These are phyloP conservation scores for Claviceps fusiformis DNA, from an alignment of 2,329 filamentous ascomycete genomes.

Conservation along the genomic window DNA sequence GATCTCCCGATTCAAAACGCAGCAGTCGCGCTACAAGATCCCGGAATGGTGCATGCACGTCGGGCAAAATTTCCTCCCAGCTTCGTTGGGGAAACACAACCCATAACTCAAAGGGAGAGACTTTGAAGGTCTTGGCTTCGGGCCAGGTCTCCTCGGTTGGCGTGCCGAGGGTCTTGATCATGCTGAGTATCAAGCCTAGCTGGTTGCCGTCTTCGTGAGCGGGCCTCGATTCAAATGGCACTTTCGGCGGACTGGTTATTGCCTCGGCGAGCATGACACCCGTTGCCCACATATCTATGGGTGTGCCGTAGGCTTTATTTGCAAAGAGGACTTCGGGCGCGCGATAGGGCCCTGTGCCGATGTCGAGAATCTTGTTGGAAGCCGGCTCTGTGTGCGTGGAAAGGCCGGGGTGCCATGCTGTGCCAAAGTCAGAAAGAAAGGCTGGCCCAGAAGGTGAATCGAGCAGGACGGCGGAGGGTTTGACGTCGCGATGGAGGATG, in stretches of 20 bases:
- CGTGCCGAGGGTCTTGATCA: constrained; percentile 84
- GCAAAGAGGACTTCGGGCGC: constrained; percentile 86
- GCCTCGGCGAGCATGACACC: constrained; percentile 76
- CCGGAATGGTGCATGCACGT: constrained; percentile 41
- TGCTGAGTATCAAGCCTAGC: constrained; percentile 76
- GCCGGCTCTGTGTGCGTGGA: constrained; percentile 50
- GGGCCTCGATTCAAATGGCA: constrained; percentile 69
- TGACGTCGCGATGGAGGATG: constrained; percentile 88
- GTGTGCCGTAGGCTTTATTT: constrained; percentile 53
- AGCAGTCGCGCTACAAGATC: constrained; percentile 57
- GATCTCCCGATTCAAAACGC: constrained; percentile 50
- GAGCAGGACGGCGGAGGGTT: constrained; percentile 79
- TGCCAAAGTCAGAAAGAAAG: constrained; percentile 82
- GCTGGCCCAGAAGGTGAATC: constrained; percentile 54
- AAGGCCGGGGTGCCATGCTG: constrained; percentile 60
- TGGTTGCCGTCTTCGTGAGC: constrained; percentile 75
- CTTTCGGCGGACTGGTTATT: constrained; percentile 36
- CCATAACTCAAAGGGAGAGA: constrained; percentile 86
- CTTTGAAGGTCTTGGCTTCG: constrained; percentile 51
- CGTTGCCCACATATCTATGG: constrained; percentile 79
- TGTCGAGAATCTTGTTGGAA: constrained; percentile 69
- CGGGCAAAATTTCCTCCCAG: constrained; percentile 60
- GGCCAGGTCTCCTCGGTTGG: constrained; percentile 75
- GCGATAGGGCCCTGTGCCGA: constrained; percentile 85
- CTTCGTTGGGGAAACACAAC: constrained; percentile 51